A percentile compares a stretch with the other conserved stretches of the same genome.
phyloP scores from a whole-genome alignment of 2,329 filamentous ascomycete genomes.

The Septoria linicola region DNA sequence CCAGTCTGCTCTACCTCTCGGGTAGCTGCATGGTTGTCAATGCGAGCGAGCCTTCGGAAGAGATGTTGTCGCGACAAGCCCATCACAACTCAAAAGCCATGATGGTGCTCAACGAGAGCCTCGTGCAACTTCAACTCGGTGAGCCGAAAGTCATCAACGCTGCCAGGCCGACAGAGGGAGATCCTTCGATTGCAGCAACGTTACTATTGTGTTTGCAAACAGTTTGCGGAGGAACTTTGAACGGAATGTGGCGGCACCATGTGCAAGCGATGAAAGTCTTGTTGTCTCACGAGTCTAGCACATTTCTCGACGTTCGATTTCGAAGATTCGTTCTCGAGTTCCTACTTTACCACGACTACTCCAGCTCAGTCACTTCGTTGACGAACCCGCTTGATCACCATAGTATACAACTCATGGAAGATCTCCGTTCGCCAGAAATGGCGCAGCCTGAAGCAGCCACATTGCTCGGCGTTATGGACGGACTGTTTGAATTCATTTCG shows the following conservation, averaged over 20 bases:
- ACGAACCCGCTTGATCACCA: constrained; percentile 42
- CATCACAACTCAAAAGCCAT: constrained; percentile 53
- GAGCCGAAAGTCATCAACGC: constrained; percentile 32
- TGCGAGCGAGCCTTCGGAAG: constrained; percentile 26
- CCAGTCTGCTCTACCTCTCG: constrained; percentile 80
- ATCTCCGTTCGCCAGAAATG: constrained; percentile 54
- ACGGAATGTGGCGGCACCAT: constrained; percentile 59
- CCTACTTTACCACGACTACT: constrained; percentile 76
- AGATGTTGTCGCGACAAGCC: constrained; percentile 54
- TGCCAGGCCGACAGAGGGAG: constrained; percentile 27
- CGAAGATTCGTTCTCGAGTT: constrained; percentile 71
- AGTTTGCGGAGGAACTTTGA: constrained; percentile 59
- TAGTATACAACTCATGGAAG: constrained; percentile 53
- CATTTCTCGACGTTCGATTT: constrained; percentile 60
- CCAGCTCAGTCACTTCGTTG: constrained; percentile 57
- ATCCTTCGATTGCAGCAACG: constrained; percentile 62
- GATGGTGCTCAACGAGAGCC: constrained; percentile 25
- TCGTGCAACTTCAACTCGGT: constrained; percentile 8
- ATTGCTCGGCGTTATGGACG: constrained; percentile 79
- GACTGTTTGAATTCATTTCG: constrained; percentile 74
- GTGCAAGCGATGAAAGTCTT: constrained; percentile 73
- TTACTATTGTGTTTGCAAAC: constrained; percentile 61
- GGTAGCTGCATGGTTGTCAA: constrained; percentile 67
- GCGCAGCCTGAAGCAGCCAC: constrained; percentile 56
- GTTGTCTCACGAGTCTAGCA: constrained; percentile 55